Percentiles rank a stretch among this genome's conserved stretches.
Conservation (phyloP, 1,284 basidiomycete genomes). For the Rhodotorula sp. region DNA sequence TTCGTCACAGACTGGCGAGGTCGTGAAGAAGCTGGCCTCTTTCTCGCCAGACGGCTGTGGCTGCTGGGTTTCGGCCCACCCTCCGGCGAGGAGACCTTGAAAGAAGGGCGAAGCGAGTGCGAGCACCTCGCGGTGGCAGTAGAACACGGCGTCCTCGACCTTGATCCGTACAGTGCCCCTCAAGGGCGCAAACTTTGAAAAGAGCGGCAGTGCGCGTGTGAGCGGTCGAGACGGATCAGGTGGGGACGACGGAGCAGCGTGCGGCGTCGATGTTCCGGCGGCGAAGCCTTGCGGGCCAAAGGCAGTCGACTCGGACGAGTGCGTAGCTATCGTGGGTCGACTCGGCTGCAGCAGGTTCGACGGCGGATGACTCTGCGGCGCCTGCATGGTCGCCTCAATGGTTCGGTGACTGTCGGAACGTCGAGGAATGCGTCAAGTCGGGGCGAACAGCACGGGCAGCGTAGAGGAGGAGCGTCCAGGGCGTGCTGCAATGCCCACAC, state of each 20-base stretch:
- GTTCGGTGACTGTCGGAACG: too few relatives aligned
- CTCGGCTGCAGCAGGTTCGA: slow-evolving; percentile 18
- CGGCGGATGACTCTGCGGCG: slow-evolving; percentile 15
- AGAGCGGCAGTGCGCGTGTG: slow-evolving; percentile 5
- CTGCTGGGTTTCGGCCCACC: slow-evolving; percentile 38
- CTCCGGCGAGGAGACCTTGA: slow-evolving; percentile 72
- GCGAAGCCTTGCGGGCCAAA: slow-evolving; percentile 6
- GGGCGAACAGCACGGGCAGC: too few relatives aligned
- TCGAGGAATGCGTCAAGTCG: too few relatives aligned
- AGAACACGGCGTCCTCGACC: slow-evolving; percentile 25
- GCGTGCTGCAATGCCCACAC: too few relatives aligned
- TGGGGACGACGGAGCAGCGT: slow-evolving; percentile 2
- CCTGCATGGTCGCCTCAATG: not conserved
- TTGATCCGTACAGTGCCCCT: slow-evolving; percentile 25
- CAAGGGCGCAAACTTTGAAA: slow-evolving; percentile 9
- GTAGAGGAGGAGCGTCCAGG: too few relatives aligned
- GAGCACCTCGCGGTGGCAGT: slow-evolving; percentile 70
- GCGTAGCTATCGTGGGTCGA: slow-evolving; percentile 20
- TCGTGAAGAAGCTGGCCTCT: not conserved
- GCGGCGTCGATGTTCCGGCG: not conserved
- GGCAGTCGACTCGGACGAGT: slow-evolving; percentile 7
- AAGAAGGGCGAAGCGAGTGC: slow-evolving; percentile 84
- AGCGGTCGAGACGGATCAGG: not conserved
- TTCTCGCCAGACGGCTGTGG: too few relatives aligned
- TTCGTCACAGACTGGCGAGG: not conserved